A percentile compares a stretch with the other conserved stretches of the same genome.
Conservation (phyloP, 352 stramenopile species). For the Globisporangium cederbergense region DNA sequence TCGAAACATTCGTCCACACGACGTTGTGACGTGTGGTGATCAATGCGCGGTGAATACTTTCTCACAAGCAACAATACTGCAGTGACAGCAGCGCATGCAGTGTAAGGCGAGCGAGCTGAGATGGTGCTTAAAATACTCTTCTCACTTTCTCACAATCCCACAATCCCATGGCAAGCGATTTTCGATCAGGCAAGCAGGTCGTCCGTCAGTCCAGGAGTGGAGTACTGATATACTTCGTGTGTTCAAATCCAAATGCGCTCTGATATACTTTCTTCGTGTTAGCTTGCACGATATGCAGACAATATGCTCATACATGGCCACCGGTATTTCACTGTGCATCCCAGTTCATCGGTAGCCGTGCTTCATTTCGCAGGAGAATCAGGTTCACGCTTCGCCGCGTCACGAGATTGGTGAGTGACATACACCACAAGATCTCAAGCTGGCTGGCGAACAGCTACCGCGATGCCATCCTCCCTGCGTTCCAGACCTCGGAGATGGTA, state of each 20-base stretch:
- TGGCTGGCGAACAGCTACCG: background rate
- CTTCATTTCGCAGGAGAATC: no score
- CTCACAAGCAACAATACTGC: background rate
- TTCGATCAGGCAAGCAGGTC: no score
- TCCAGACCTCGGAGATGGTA: background rate
- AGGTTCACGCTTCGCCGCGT: background rate
- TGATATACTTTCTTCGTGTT: background rate
- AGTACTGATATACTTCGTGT: no score
- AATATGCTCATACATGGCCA: background rate
- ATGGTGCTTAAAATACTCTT: no score
- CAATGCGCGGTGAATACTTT: background rate
- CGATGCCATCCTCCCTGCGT: background rate
- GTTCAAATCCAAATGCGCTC: background rate
- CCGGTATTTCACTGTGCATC: background rate
- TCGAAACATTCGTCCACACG: background rate
- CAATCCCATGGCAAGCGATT: no score
- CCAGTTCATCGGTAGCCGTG: background rate
- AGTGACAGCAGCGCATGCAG: background rate
- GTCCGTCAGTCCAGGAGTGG: no score
- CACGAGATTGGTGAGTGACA: background rate
- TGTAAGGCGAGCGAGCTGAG: background rate
- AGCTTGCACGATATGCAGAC: background rate
- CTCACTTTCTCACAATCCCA: no score
- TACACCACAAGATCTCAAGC: background rate
- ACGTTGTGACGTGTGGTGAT: background rate